phyloP scores from a whole-genome alignment of 2,329 filamentous ascomycete species.

The Calonectria pseudoreteaudii region DNA sequence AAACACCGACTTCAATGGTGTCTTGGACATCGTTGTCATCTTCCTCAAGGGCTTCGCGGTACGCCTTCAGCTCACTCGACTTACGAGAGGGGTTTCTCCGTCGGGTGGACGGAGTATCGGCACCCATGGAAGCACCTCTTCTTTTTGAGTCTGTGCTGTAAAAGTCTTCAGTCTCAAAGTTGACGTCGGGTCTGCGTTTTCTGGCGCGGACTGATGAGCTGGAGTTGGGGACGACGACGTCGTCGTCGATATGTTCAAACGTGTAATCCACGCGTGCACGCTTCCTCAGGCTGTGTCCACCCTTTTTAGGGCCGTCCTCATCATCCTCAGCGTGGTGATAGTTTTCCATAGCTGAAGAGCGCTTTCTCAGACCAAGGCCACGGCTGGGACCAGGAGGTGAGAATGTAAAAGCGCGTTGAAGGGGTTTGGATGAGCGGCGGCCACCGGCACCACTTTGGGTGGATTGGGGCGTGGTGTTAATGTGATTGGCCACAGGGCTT shows the following conservation, averaged over 20 bases:
- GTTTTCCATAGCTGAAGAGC: slow-evolving; percentile 58
- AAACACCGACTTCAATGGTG: slow-evolving; percentile 67
- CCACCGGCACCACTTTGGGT: slow-evolving; percentile 40
- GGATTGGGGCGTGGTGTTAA: slow-evolving; percentile 48
- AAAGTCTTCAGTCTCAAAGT: slow-evolving; percentile 50
- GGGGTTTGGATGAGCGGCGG: slow-evolving; percentile 49
- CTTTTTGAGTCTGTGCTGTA: slow-evolving; percentile 46
- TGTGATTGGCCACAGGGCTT: slow-evolving; percentile 49
- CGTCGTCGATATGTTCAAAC: slow-evolving; percentile 64
- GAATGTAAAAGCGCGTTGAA: slow-evolving; percentile 52
- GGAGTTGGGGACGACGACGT: slow-evolving; percentile 52
- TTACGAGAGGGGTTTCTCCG: slow-evolving; percentile 57
- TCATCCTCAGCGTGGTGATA: slow-evolving; percentile 57
- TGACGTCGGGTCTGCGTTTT: slow-evolving; percentile 52
- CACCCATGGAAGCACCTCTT: slow-evolving; percentile 51
- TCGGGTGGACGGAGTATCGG: slow-evolving; percentile 50
- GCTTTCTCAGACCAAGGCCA: slow-evolving; percentile 52
- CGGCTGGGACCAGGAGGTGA: slow-evolving; percentile 49
- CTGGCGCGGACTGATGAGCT: slow-evolving; percentile 49
- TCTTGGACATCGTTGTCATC: slow-evolving; percentile 66
- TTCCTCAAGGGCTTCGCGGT: slow-evolving; percentile 44
- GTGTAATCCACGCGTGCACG: slow-evolving; percentile 69
- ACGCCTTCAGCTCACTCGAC: slow-evolving; percentile 48
- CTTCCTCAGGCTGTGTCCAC: slow-evolving; percentile 69
- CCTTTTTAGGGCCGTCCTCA: slow-evolving; percentile 64